Conservation (phyloP, 306 rosid genomes). For the Malus domestica region ASM211411v1 NC_041801.1:1613001-1613500, state of each 20-base stretch:
- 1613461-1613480: conserved; percentile 61
- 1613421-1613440: conserved; percentile 61
- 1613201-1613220: neutral
- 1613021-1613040: neutral
- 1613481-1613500: conserved; percentile 66
- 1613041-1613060: neutral
- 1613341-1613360: no score
- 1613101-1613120: neutral
- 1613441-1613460: conserved; percentile 60
- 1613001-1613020: no score
- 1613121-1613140: neutral
- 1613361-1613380: neutral
- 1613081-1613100: neutral
- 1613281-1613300: no score
- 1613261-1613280: neutral
- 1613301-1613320: no score
- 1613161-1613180: neutral
- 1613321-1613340: no score
- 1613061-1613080: neutral
- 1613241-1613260: neutral
- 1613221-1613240: neutral
- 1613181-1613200: neutral
- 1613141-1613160: conserved; percentile 5
- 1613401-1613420: conserved; percentile 45
- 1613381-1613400: neutral